These are phyloP conservation scores for Theobroma grandiflorum DNA, from an alignment of 441 rosid genomes.

Conservation along the genomic window DNA sequence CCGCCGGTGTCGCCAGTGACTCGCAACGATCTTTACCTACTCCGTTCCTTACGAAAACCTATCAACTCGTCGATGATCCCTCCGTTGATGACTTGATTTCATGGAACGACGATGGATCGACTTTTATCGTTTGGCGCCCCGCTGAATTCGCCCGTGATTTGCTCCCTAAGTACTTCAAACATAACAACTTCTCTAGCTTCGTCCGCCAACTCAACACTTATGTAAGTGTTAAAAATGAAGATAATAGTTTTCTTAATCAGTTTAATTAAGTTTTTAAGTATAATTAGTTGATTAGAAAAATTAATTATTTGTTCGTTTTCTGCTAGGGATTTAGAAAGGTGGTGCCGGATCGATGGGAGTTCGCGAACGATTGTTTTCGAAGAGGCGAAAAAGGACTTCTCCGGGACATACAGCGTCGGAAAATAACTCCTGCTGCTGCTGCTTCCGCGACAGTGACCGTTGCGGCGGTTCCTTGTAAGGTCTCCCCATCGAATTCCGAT, in stretches of 20 bases:
- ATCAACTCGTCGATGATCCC: conserved; percentile 79
- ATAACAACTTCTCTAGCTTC: conserved; percentile 95
- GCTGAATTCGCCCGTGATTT: conserved; percentile 91
- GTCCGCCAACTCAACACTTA: conserved; percentile 96
- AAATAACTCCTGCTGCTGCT: conserved; percentile 50
- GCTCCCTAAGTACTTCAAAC: conserved; percentile 93
- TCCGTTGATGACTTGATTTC: conserved; percentile 71
- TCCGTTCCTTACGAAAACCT: conserved; percentile 85
- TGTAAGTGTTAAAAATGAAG: conserved; percentile 52
- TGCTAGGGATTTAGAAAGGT: conserved; percentile 82
- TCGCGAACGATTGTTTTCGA: conserved; percentile 76
- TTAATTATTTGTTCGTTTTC: not conserved
- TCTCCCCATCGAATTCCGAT: conserved; percentile 84
- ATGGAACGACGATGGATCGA: conserved; percentile 88
- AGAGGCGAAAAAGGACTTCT: conserved; percentile 79
- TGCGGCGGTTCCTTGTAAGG: conserved; percentile 32
- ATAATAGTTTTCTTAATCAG: not conserved
- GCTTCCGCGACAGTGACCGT: conserved; percentile 41
- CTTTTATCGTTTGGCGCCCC: conserved; percentile 87
- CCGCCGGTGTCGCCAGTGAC: conserved; percentile 46
- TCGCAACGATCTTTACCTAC: conserved; percentile 84
- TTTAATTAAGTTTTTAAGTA: not conserved
- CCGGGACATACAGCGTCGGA: conserved; percentile 86
- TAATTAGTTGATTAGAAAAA: not conserved
- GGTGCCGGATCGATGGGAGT: conserved; percentile 96